Evolutionary conservation across 345 rosid species (phyloP).

Genomic region (Hypericum perforatum): DNA sequence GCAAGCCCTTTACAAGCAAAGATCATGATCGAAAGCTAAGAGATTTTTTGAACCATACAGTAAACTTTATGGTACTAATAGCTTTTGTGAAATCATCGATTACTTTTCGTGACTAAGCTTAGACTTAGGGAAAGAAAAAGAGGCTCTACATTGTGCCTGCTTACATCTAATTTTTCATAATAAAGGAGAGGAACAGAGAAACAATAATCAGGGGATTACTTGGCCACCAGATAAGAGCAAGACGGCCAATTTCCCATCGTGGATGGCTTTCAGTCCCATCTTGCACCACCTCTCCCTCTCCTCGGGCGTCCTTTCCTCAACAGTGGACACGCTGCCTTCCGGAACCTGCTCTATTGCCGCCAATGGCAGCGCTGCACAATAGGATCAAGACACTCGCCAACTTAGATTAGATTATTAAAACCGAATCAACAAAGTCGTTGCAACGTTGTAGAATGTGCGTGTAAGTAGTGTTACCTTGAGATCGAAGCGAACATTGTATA

Average conservation of each 20-base stretch:
- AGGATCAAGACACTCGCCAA: neutral
- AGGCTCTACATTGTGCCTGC: too few species aligned
- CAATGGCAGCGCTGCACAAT: constrained; percentile 45
- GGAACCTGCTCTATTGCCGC: constrained; percentile 90
- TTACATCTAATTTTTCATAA: neutral
- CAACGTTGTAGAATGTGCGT: neutral
- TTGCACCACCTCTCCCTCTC: constrained; percentile 93
- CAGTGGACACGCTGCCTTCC: constrained; percentile 66
- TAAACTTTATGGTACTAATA: too few species aligned
- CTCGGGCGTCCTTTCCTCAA: constrained; percentile 63
- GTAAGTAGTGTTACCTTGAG: constrained; percentile 52
- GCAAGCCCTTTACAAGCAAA: too few species aligned
- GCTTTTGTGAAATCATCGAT: too few species aligned
- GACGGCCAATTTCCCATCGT: constrained; percentile 73
- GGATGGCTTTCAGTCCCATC: constrained; percentile 83
- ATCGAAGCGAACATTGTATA: constrained; percentile 80
- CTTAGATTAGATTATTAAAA: neutral
- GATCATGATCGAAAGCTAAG: too few species aligned
- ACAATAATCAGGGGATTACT: constrained; percentile 22
- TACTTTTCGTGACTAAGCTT: too few species aligned
- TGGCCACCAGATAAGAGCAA: constrained; percentile 84
- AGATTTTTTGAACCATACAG: too few species aligned
- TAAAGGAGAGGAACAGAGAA: neutral
- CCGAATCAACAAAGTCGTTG: neutral
- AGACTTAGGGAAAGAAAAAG: too few species aligned